These are phyloP conservation scores for Lichina pygmaea DNA, from an alignment of 495 filamentous ascomycete genomes.

Conservation along the genomic window DNA sequence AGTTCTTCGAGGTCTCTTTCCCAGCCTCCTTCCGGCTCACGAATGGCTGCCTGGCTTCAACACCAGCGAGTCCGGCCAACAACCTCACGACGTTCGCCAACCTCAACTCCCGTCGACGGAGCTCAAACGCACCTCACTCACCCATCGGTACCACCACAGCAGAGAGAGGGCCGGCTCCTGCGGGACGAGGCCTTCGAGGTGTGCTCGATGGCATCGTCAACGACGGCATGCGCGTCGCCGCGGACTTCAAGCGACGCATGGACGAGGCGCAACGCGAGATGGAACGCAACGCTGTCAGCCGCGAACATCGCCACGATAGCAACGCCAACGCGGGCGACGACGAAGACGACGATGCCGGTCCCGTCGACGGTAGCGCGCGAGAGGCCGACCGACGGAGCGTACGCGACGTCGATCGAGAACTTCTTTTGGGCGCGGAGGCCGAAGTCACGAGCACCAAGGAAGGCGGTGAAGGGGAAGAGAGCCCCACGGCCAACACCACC, in stretches of 20 bases:
- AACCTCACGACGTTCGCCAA: conserved; percentile 62
- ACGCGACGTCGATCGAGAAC: conserved; percentile 39
- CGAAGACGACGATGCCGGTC: conserved; percentile 50
- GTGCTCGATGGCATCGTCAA: conserved; percentile 92
- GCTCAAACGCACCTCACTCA: conserved; percentile 3
- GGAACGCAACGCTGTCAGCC: conserved; percentile 42
- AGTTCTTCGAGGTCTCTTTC: conserved; percentile 77
- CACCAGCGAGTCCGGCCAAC: conserved; percentile 21
- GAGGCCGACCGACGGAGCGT: conserved; percentile 26
- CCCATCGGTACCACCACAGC: conserved; percentile 12
- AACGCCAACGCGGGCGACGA: conserved; percentile 28
- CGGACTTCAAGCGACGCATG: conserved; percentile 71
- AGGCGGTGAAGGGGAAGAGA: neutral
- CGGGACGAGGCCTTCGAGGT: conserved; percentile 59
- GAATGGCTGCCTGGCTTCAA: conserved; percentile 13
- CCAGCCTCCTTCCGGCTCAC: conserved; percentile 43
- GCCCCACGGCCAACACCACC: too few species aligned
- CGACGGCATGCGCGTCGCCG: conserved; percentile 84
- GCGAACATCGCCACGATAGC: conserved; percentile 9
- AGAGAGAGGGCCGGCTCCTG: conserved; percentile 26
- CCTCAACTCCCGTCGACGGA: conserved; percentile 21
- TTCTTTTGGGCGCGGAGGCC: conserved; percentile 43
- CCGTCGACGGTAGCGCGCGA: conserved; percentile 15
- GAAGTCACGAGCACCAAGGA: conserved; percentile 33
- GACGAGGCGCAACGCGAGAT: conserved; percentile 76